Conservation (phyloP, 345 rosid genomes). For the Pistacia vera region DNA sequence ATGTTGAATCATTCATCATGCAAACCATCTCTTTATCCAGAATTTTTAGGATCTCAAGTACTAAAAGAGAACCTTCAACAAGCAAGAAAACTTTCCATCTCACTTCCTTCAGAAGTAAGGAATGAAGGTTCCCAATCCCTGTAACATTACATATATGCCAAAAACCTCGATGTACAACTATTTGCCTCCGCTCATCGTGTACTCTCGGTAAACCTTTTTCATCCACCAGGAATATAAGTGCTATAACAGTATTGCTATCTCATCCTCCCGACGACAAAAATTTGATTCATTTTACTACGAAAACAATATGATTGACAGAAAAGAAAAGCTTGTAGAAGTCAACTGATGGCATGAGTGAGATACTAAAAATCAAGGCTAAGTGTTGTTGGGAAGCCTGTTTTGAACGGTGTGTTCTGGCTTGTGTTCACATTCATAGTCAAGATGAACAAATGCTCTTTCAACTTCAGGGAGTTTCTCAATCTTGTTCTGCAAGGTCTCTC, state of each 20-base stretch:
- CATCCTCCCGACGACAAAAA: not conserved
- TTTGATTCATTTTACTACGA: not conserved
- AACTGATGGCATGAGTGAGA: not conserved
- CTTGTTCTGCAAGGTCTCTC: constrained; percentile 80
- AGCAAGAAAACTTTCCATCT: not conserved
- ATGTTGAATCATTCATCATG: not conserved
- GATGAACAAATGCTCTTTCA: constrained; percentile 92
- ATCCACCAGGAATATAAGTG: not conserved
- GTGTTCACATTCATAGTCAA: constrained; percentile 85
- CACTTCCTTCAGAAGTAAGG: not conserved
- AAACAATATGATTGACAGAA: not conserved
- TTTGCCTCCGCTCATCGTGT: not conserved
- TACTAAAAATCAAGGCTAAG: constrained; percentile 6
- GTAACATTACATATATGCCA: not conserved
- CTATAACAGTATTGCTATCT: not conserved
- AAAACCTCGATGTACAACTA: not conserved
- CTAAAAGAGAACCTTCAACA: not conserved
- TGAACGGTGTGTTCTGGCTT: constrained; percentile 86
- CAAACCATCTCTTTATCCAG: not conserved
- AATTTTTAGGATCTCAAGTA: too few species aligned
- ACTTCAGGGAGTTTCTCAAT: constrained; percentile 84
- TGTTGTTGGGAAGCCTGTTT: constrained; percentile 57
- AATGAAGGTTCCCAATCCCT: not conserved
- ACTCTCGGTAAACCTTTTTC: not conserved
- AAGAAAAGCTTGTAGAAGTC: not conserved